These are phyloP conservation scores for Pythium rishiriense DNA, from an alignment of 352 stramenopile genomes.

Conservation along the genomic window DNA sequence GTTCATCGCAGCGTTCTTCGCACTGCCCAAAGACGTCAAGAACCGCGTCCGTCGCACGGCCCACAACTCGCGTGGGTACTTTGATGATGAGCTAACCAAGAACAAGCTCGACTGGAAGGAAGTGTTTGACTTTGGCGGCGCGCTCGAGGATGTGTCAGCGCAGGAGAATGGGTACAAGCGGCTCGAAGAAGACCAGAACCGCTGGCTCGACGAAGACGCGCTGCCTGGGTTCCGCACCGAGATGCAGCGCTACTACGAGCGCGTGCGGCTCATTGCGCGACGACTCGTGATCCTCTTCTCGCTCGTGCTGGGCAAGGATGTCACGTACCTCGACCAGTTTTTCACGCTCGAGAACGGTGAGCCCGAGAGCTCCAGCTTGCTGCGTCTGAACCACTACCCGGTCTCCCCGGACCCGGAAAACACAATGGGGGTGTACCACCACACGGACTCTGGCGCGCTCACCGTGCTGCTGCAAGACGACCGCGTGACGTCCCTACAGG, in stretches of 20 bases:
- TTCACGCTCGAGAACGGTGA: conserved; percentile 28
- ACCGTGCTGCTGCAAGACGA: conserved; percentile 72
- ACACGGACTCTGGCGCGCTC: conserved; percentile 56
- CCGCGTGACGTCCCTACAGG: conserved; percentile 50
- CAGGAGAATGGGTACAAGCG: conserved; percentile 51
- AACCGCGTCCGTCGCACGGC: conserved; percentile 51
- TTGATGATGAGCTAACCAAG: conserved; percentile 94
- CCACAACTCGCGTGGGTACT: conserved; percentile 89
- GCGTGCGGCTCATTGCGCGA: conserved; percentile 46
- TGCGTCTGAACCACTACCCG: conserved; percentile 93
- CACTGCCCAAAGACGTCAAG: conserved; percentile 62
- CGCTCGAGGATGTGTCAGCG: conserved; percentile 37
- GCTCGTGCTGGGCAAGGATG: conserved; percentile 47
- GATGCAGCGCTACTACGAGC: conserved; percentile 40
- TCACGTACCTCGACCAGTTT: conserved; percentile 59
- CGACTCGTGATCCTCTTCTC: conserved; percentile 54
- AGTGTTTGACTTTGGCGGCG: conserved; percentile 63
- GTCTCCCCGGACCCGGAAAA: conserved; percentile 43
- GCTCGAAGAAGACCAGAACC: conserved; percentile 85
- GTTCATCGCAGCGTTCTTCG: conserved; percentile 81
- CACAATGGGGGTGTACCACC: conserved; percentile 53
- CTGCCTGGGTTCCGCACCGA: conserved; percentile 57
- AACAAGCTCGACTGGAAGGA: conserved; percentile 93
- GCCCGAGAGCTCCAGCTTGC: conserved; percentile 77
- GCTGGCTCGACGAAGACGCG: conserved; percentile 49